phyloP scores from a whole-genome alignment of 768 basidiomycete species.

The Butyriboletus loyo region DNA sequence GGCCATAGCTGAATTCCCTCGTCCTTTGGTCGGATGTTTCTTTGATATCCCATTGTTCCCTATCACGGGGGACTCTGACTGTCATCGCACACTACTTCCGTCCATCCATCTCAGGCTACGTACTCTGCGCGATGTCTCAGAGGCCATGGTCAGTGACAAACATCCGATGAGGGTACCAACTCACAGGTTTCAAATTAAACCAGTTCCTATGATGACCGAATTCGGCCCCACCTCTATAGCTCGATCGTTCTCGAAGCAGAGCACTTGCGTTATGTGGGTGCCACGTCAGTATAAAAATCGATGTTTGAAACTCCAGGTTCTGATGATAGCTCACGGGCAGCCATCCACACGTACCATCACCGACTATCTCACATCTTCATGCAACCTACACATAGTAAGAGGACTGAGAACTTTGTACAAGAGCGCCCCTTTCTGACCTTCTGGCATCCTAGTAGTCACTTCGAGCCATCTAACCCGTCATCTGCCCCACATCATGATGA shows the following conservation, averaged over 20 bases:
- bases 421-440: neutral
- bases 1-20: neutral
- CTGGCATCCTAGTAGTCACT: conserved; percentile 1
- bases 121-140: conserved; percentile 10
- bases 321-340: conserved; percentile 7
- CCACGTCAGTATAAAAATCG: conserved; percentile 8
- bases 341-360: neutral
- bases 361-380: neutral
- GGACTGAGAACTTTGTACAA: neutral
- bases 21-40: conserved; percentile 6
- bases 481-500: neutral
- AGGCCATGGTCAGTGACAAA: conserved; percentile 5
- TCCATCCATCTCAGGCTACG: neutral
- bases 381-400: conserved; percentile 11
- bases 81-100: neutral
- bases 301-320: neutral
- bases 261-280: neutral
- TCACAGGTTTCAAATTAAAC: neutral
- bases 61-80: conserved; percentile 5
- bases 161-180: neutral
- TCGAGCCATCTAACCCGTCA: neutral
- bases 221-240: neutral
- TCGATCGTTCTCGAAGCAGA: neutral
- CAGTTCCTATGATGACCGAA: conserved; percentile 10
- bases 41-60: conserved; percentile 10